These are phyloP conservation scores for Alternaria consortialis DNA, from an alignment of 2,329 filamentous ascomycete genomes.

Conservation along the genomic window DNA sequence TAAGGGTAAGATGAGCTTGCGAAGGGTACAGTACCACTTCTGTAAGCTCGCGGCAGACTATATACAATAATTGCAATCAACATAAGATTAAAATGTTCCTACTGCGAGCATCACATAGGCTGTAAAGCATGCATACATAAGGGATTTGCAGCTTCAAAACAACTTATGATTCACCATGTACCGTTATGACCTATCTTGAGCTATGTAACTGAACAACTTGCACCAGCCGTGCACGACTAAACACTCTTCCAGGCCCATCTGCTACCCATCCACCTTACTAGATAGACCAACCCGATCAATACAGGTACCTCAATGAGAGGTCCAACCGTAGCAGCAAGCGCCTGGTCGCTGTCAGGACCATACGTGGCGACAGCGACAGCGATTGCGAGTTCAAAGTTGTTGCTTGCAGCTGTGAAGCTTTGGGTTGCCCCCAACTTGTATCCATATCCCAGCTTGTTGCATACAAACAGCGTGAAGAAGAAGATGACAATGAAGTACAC, in stretches of 20 bases:
- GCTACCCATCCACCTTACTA: slow-evolving; percentile 65
- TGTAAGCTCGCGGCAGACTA: neutral
- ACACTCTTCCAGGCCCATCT: slow-evolving; percentile 60
- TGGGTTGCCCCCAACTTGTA: slow-evolving; percentile 75
- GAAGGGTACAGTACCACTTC: slow-evolving; percentile 1
- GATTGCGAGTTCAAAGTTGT: slow-evolving; percentile 88
- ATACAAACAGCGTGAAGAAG: slow-evolving; percentile 67
- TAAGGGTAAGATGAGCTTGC: neutral
- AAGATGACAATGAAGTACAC: slow-evolving; percentile 81
- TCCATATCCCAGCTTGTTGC: slow-evolving; percentile 69
- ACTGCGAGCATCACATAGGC: slow-evolving; percentile 1
- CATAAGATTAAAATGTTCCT: neutral
- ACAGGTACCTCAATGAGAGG: slow-evolving; percentile 85
- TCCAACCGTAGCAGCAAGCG: slow-evolving; percentile 79
- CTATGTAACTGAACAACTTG: slow-evolving; percentile 8
- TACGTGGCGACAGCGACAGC: slow-evolving; percentile 81
- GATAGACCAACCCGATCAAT: slow-evolving; percentile 76
- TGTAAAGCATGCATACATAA: slow-evolving; percentile 3
- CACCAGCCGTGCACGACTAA: slow-evolving; percentile 1
- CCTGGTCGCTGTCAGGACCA: slow-evolving; percentile 77
- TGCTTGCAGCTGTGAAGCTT: slow-evolving; percentile 85
- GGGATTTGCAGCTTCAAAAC: slow-evolving; percentile 3
- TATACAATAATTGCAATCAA: slow-evolving; percentile 1
- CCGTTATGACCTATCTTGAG: slow-evolving; percentile 4
- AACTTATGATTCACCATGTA: slow-evolving; percentile 2